Conservation (phyloP, 176 grass and related monocot genomes). For the Lolium multiflorum region DNA sequence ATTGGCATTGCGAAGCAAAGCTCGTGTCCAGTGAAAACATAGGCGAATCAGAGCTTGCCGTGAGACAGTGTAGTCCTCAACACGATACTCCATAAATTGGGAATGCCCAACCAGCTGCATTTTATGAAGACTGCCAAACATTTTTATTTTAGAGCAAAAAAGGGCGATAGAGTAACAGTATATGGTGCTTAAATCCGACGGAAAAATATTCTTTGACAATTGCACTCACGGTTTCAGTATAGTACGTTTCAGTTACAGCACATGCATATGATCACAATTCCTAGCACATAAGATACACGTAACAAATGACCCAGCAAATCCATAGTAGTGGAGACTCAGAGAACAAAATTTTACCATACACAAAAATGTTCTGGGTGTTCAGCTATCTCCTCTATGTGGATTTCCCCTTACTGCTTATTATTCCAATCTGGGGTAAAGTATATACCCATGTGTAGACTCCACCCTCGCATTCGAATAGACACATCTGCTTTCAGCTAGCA, state of each 20-base stretch:
- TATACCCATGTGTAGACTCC: slow-evolving; percentile 15
- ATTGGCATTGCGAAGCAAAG: no score
- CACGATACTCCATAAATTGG: no score
- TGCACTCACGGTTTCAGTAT: slow-evolving; percentile 5
- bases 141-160: neutral
- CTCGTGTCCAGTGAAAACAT: no score
- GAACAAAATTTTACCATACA: slow-evolving; percentile 40
- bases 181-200: neutral
- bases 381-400: neutral
- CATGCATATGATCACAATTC: neutral
- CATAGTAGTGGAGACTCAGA: neutral
- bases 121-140: neutral
- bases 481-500: slow-evolving; percentile 40
- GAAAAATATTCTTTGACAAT: neutral
- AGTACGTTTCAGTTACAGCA: slow-evolving; percentile 13
- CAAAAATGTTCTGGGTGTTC: neutral
- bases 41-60: no score
- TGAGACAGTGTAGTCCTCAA: no score
- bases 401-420: slow-evolving; percentile 8
- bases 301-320: slow-evolving; percentile 12
- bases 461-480: neutral
- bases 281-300: slow-evolving; percentile 18
- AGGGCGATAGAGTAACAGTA: neutral
- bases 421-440: slow-evolving; percentile 25
- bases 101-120: neutral